Conservation (phyloP, 2,329 filamentous ascomycete species). For the Scolecobasidium constrictum region DNA sequence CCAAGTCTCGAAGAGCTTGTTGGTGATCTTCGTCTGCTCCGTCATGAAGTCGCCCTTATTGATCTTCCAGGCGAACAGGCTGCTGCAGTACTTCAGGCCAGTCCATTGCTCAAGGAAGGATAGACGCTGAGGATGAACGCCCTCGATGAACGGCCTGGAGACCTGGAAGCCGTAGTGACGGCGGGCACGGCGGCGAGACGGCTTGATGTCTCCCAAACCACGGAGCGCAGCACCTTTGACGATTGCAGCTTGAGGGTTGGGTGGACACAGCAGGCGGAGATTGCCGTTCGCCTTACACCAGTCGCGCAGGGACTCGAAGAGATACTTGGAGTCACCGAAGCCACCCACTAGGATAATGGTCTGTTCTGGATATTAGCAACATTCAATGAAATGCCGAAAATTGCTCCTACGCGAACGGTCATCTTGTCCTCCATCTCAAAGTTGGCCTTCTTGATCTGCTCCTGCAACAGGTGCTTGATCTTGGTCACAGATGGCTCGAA, state of each 20-base stretch:
- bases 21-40: background rate
- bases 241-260: conserved; percentile 2
- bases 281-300: background rate
- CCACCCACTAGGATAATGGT: background rate
- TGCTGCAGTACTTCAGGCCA: background rate
- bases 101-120: background rate
- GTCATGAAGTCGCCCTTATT: background rate
- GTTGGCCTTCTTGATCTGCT: background rate
- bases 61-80: background rate
- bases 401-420: background rate
- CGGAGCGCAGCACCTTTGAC: conserved; percentile 2
- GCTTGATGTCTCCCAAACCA: background rate
- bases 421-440: background rate
- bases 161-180: background rate
- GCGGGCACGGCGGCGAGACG: background rate
- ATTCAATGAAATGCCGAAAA: background rate
- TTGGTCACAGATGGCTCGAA: background rate
- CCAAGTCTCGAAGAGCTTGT: background rate
- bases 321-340: background rate
- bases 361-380: background rate
- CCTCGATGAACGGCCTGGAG: background rate
- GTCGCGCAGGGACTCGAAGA: background rate
- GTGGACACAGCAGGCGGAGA: background rate
- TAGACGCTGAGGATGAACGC: background rate
- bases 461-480: background rate